Percentiles rank a stretch among this genome's conserved stretches.
These are phyloP conservation scores for Pichia sp. DNA, from an alignment of 1,139 yeast species.

Conservation along the genomic window DNA sequence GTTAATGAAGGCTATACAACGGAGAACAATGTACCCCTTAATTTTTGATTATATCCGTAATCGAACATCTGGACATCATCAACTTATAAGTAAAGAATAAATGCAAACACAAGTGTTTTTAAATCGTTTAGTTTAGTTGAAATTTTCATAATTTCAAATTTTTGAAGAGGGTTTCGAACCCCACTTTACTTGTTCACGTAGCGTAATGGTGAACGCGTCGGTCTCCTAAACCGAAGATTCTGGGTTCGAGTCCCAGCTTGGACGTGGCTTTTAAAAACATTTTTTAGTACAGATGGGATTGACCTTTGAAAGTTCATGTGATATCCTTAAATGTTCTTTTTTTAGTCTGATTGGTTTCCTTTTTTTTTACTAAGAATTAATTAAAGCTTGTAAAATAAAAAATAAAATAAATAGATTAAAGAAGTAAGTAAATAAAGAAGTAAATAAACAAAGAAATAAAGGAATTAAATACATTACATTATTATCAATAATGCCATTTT, in stretches of 20 bases:
- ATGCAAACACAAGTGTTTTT: neutral
- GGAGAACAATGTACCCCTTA: too few relatives aligned
- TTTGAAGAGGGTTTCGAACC: neutral
- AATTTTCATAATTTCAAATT: neutral
- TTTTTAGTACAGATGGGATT: neutral
- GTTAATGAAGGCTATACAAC: too few relatives aligned
- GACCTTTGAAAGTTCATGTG: too few relatives aligned
- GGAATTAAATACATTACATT: neutral
- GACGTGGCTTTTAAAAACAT: slow-evolving; percentile 6
- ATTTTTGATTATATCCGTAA: too few relatives aligned
- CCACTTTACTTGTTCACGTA: slow-evolving; percentile 9
- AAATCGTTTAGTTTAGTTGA: slow-evolving; percentile 7
- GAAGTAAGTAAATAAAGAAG: neutral
- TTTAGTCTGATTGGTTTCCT: neutral
- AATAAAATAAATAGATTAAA: too few relatives aligned
- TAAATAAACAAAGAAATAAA: neutral
- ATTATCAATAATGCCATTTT: slow-evolving; percentile 8
- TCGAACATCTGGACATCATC: too few relatives aligned
- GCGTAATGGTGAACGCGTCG: slow-evolving; percentile 19
- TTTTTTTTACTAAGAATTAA: too few relatives aligned
- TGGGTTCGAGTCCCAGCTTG: slow-evolving; percentile 19
- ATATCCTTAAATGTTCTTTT: too few relatives aligned
- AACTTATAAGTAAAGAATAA: too few relatives aligned
- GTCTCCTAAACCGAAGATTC: slow-evolving; percentile 18
- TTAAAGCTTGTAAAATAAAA: too few relatives aligned